Evolutionary conservation across 805 yeast genomes (phyloP).

Genomic region (Candida oleophila): DNA sequence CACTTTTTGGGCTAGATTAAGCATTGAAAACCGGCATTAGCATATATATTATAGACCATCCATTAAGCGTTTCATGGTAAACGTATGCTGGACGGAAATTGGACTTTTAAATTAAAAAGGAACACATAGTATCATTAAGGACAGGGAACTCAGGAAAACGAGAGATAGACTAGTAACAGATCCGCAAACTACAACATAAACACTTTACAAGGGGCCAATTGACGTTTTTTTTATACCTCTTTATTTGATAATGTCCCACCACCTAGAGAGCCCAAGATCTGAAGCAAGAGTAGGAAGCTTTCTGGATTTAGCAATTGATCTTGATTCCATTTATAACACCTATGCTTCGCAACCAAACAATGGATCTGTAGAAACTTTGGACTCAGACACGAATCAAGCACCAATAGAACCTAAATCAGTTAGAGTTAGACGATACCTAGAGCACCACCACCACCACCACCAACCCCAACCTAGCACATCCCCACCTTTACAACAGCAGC

Average conservation of each 20-base stretch:
- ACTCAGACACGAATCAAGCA: constrained; percentile 18
- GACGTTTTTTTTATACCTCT: too few species aligned
- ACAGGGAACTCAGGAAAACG: background rate
- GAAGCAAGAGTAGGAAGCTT: constrained; percentile 4
- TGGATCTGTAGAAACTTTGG: constrained; percentile 27
- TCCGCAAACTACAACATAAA: too few species aligned
- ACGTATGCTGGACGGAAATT: too few species aligned
- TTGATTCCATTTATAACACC: constrained; percentile 24
- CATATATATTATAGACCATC: background rate
- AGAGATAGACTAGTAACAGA: too few species aligned
- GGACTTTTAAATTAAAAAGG: too few species aligned
- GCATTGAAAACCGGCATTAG: background rate
- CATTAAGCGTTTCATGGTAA: background rate
- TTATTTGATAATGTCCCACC: background rate
- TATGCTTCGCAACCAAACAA: constrained; percentile 6
- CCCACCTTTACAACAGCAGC: background rate
- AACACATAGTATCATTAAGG: background rate
- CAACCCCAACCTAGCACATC: constrained; percentile 5
- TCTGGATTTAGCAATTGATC: constrained; percentile 20
- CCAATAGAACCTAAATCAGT: background rate
- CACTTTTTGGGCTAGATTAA: background rate
- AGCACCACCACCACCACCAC: constrained; percentile 7
- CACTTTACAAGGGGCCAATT: too few species aligned
- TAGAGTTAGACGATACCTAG: background rate
- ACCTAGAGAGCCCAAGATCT: background rate